Evolutionary conservation across 345 rosid species (phyloP).

Genomic region (Linum tenue): DNA sequence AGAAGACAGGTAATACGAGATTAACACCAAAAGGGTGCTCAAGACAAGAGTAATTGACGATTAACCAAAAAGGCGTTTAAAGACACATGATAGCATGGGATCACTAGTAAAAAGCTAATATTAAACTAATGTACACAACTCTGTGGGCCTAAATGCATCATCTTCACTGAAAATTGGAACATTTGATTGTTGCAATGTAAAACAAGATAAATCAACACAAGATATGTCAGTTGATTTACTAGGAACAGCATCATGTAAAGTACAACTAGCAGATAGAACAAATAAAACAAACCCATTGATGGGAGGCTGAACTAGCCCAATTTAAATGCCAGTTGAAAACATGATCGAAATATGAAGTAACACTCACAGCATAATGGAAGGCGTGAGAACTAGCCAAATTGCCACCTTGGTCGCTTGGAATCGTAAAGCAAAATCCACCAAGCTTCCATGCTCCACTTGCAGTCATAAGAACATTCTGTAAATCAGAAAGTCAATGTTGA

Average conservation of each 20-base stretch:
- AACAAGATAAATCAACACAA: neutral
- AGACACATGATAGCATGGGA: neutral
- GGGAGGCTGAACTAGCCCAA: neutral
- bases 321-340: neutral
- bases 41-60: neutral
- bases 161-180: neutral
- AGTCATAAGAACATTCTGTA: slow-evolving; percentile 82
- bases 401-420: slow-evolving; percentile 51
- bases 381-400: slow-evolving; percentile 49
- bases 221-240: no score
- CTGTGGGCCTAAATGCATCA: neutral
- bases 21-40: slow-evolving; percentile 2
- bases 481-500: slow-evolving; percentile 4
- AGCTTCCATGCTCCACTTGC: slow-evolving; percentile 97
- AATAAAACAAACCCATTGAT: neutral
- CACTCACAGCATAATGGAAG: slow-evolving; percentile 86
- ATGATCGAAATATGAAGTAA: slow-evolving; percentile 7
- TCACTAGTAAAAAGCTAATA: neutral
- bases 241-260: no score
- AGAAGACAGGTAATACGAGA: slow-evolving; percentile 14
- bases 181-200: neutral
- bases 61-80: neutral
- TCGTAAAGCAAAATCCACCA: slow-evolving; percentile 90
- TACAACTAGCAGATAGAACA: no score
- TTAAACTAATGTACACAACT: neutral